Evolutionary conservation across 768 basidiomycete species (phyloP), one percentile per base, ranked within the genome.

Genomic region (Mycena galericulata): DNA sequence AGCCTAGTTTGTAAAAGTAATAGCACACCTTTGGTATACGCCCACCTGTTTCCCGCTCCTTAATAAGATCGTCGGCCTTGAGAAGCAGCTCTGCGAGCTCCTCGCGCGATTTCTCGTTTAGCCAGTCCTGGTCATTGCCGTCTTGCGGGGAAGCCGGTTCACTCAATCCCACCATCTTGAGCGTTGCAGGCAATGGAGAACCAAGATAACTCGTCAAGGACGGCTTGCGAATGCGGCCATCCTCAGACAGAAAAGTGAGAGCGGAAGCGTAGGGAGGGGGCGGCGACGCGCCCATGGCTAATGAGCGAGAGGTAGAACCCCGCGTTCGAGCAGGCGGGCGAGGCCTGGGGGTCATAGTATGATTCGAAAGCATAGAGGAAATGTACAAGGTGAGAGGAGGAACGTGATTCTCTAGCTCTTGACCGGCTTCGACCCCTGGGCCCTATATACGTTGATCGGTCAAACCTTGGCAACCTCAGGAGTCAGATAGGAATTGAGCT

Each of bases 31-130:
- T 5, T 5, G 20, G 51, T 56, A 54, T 64, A 26, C 49, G 79
- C 89, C 55, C 75, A 92, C 94, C 93, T 70, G 86, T 87, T 79
- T 93, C 93, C 41, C 94, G 84, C 65, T 90, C 88, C 75, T 89
- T 91, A 70, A 96, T 94, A 53, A 95, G 82, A 66, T 82, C 88
- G 69, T 92, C 91, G 0, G 93, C 94, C 75, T 90, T 89, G 49
- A 88, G 79, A 38, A 96, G 85, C 46, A 95, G 82, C 46, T 86
- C 85, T 5, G 89, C 84, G 49, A 96, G 84, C 72, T 94, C 92
- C 73, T 91, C 92, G 41, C 88, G 85, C n/a, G 92, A 92, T 74
- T 82, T 86, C 70, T 90, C 90, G 66, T 85, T 82, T 72, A 85
- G 79, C 90, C 89, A 89, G 26, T 84, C 83, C 15, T 6, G n/a